Evolutionary conservation across 2,329 filamentous ascomycete genomes (phyloP).

Genomic region (Ceratocystis lukuohia): DNA sequence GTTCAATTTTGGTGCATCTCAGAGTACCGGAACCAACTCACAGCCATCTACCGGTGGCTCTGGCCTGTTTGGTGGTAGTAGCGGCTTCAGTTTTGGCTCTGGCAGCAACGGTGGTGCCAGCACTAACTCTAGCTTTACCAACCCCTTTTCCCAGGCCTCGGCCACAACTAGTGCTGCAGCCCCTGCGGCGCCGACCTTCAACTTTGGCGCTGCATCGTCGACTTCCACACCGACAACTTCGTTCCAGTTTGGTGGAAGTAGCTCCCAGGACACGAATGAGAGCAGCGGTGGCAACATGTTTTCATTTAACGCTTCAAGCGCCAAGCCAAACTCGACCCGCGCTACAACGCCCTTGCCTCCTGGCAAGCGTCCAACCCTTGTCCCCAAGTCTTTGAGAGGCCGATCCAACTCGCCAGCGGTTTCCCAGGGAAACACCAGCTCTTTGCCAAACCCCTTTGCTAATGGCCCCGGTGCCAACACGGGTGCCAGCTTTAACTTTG

Average conservation of each 20-base stretch:
- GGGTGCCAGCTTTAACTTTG: conserved; percentile 16
- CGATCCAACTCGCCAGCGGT: conserved; percentile 19
- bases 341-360: conserved; percentile 14
- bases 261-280: conserved; percentile 22
- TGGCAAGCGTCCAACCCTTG: conserved; percentile 30
- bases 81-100: conserved; percentile 21
- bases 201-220: conserved; percentile 27
- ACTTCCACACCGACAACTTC: conserved; percentile 14
- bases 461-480: neutral
- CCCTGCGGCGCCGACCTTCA: conserved; percentile 25
- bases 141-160: conserved; percentile 27
- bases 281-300: conserved; percentile 23
- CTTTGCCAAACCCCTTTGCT: conserved; percentile 18
- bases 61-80: conserved; percentile 26
- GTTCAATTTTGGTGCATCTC: conserved; percentile 30
- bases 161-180: conserved; percentile 18
- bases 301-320: conserved; percentile 16
- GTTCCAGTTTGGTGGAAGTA: conserved; percentile 20
- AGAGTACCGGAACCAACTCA: conserved; percentile 12
- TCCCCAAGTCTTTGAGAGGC: conserved; percentile 19
- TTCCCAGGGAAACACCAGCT: conserved; percentile 14
- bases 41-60: conserved; percentile 18
- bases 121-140: conserved; percentile 27
- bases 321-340: conserved; percentile 15
- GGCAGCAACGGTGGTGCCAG: conserved; percentile 20